Evolutionary conservation across 2,329 filamentous ascomycete species (phyloP), one percentile per base, ranked within the genome.

Genomic region (Massarina eburnea): DNA sequence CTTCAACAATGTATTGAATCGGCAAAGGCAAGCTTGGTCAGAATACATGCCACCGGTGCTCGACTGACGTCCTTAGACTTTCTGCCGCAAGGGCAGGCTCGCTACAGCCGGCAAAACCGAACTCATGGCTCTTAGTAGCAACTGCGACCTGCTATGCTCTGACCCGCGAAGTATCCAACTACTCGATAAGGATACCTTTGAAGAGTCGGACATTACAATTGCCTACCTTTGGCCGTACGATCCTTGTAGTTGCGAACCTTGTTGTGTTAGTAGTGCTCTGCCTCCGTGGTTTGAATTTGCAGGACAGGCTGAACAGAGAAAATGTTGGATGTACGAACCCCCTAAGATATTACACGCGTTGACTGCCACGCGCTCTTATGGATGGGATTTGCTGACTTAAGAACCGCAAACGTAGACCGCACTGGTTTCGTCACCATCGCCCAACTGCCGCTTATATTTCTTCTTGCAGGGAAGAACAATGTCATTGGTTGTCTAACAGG

Each of bases 401-500:
- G n/a, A n/a, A n/a, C n/a, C n/a, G n/a, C n/a, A n/a, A n/a, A n/a
- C n/a, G n/a, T n/a, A n/a, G n/a, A 81, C 55, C 74, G 80, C 24
- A 76, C 75, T 4, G 80, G 77, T 4, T 79, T 76, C 43, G 71
- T 82, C 34, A 72, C 77, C 10, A 68, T 81, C 37, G 69, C 73
- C 8, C 80, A 82, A 53, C 54, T 82, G 3, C 80, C 80, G 1
- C 61, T 82, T n/a, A 70, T 82, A 41, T 78, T 81, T 52, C 66
- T 82, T 9, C 72, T 82, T 27, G 73, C 79, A 1, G 77, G 78
- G 8, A 80, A 80, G 62, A 75, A 77, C 46, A 83, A 81, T 52
- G 70, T 82, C 17, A 70, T 88, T n/a, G 83, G 81, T 1, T 73
- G 77, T 42, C 68, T 89, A 19, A 76, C 79, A 3, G 85, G 85